These are phyloP conservation scores for Calycina herbarum DNA, from an alignment of 2,329 filamentous ascomycete species.

Conservation along the genomic window DNA sequence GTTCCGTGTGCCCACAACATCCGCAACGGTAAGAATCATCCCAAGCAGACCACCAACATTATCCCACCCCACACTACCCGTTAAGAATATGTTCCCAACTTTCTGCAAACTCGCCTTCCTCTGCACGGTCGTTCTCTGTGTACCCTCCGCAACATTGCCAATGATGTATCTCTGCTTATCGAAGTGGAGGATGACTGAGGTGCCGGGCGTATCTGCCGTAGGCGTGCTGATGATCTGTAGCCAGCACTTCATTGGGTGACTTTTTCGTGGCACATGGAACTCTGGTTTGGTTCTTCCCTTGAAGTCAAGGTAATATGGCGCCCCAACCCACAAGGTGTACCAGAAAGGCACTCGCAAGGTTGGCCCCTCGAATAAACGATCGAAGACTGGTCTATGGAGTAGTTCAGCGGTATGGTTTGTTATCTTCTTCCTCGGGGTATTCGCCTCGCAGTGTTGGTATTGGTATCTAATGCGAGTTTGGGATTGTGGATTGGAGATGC, in stretches of 20 bases:
- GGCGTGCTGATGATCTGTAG: conserved; percentile 79
- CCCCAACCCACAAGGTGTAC: background rate
- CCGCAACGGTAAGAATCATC: conserved; percentile 80
- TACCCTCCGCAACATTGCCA: conserved; percentile 79
- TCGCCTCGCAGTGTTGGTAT: background rate
- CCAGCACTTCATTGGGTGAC: conserved; percentile 65
- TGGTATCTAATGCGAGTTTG: background rate
- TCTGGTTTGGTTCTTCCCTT: background rate
- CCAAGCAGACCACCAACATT: conserved; percentile 81
- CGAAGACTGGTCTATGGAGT: background rate
- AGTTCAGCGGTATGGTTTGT: background rate
- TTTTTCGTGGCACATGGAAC: background rate
- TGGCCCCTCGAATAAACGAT: background rate
- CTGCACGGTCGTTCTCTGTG: conserved; percentile 67
- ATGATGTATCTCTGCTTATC: conserved; percentile 83
- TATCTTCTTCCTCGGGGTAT: background rate
- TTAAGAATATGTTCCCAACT: conserved; percentile 77
- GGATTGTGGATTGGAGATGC: background rate
- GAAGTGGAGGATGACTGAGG: conserved; percentile 74
- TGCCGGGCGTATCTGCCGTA: conserved; percentile 84
- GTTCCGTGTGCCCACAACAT: conserved; percentile 52
- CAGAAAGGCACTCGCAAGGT: background rate
- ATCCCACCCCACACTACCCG: conserved; percentile 73
- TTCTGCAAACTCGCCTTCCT: conserved; percentile 64
- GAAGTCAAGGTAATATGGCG: conserved; percentile 8